phyloP scores from a whole-genome alignment of 371 early-diverging fungal species.

The Parasitella parasitica region DNA sequence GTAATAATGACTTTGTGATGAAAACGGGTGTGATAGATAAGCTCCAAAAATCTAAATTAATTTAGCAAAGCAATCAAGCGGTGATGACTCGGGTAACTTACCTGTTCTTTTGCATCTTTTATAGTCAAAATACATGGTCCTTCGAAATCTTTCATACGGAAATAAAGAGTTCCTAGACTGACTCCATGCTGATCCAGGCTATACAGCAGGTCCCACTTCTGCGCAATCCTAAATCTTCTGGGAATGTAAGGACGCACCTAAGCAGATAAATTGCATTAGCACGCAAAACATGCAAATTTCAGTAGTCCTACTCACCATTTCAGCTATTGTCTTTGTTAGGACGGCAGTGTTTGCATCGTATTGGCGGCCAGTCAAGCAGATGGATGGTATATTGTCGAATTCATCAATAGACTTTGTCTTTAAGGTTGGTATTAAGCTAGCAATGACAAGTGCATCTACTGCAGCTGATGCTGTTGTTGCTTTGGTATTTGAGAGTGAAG shows the following conservation, averaged over 20 bases:
- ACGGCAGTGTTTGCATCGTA: constrained; percentile 45
- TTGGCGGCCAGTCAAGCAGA: constrained; percentile 38
- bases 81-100: constrained; percentile 25
- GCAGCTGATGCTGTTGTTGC: constrained; percentile 20
- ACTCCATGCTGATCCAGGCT: constrained; percentile 92
- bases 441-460: constrained; percentile 21
- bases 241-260: constrained; percentile 58
- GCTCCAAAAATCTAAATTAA: constrained; percentile 83
- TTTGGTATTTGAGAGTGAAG: not conserved
- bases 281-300: not conserved
- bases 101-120: constrained; percentile 67
- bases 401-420: constrained; percentile 2
- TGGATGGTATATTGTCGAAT: constrained; percentile 36
- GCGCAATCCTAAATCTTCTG: constrained; percentile 60
- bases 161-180: constrained; percentile 79
- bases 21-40: constrained; percentile 73
- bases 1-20: constrained; percentile 66
- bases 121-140: constrained; percentile 74
- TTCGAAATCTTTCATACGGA: constrained; percentile 51
- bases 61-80: too few relatives aligned
- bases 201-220: constrained; percentile 80
- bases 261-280: not conserved
- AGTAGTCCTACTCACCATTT: constrained; percentile 37
- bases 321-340: constrained; percentile 46
- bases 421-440: constrained; percentile 11